Percentiles rank a stretch among this genome's conserved stretches.
phyloP scores from a whole-genome alignment of 163 green algal species.

The Trebouxiophyceae sp. region DNA sequence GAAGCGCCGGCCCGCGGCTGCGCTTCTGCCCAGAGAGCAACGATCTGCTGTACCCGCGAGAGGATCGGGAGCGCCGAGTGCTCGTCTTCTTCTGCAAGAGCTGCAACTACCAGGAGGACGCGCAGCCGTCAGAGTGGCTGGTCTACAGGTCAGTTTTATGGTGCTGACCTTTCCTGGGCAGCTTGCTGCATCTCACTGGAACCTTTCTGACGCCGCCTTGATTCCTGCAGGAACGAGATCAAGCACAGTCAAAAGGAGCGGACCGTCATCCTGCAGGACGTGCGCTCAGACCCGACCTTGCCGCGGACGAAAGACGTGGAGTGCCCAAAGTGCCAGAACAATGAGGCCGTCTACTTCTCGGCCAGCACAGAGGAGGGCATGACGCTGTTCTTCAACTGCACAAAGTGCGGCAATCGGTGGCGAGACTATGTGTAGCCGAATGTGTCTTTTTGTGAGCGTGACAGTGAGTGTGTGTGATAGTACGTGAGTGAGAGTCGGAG shows the following conservation, averaged over 20 bases:
- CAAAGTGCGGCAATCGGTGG: conserved; percentile 64
- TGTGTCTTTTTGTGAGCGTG: too few relatives aligned
- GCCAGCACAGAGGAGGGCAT: conserved; percentile 76
- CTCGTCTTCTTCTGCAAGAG: conserved; percentile 82
- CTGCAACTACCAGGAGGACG: conserved; percentile 73
- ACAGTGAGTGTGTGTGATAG: too few relatives aligned
- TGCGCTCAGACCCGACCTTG: conserved; percentile 79
- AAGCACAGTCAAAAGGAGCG: conserved; percentile 69
- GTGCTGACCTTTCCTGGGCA: too few relatives aligned
- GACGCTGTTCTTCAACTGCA: conserved; percentile 87
- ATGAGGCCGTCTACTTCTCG: conserved; percentile 85
- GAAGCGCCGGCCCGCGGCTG: conserved; percentile 35
- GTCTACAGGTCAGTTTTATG: conserved; percentile 39
- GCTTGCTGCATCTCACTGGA: not conserved
- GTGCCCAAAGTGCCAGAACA: conserved; percentile 69
- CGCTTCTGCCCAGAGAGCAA: conserved; percentile 86
- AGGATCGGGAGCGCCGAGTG: conserved; percentile 65
- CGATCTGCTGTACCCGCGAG: conserved; percentile 80
- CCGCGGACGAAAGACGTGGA: conserved; percentile 69
- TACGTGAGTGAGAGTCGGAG: too few relatives aligned
- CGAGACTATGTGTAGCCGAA: conserved; percentile 78
- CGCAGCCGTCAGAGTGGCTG: conserved; percentile 50
- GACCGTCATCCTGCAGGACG: conserved; percentile 72
- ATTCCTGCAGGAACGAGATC: conserved; percentile 59
- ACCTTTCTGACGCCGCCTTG: not conserved